Evolutionary conservation across 176 grass and related monocot genomes (phyloP).

Genomic region (Lolium rigidum): DNA sequence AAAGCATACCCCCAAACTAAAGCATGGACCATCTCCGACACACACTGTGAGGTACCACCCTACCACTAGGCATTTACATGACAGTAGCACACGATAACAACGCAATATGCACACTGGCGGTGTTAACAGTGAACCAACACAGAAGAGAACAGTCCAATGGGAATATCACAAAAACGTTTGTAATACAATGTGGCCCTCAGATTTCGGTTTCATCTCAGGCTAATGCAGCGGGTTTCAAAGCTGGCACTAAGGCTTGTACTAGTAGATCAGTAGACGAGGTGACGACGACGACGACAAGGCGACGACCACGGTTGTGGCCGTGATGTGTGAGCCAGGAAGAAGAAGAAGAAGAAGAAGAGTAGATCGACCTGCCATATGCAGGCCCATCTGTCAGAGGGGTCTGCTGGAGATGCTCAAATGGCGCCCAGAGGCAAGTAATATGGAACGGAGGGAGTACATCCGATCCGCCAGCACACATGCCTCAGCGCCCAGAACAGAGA

Average conservation of each 20-base stretch:
- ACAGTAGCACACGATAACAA: neutral
- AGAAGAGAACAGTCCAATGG: neutral
- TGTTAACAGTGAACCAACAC: too few relatives aligned
- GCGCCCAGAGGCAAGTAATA: too few relatives aligned
- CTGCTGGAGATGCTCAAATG: neutral
- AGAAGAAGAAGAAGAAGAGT: neutral
- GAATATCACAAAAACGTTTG: neutral
- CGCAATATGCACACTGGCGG: neutral
- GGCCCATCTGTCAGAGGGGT: neutral
- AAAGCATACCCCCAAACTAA: too few relatives aligned
- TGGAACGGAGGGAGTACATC: neutral
- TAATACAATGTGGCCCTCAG: slow-evolving; percentile 34
- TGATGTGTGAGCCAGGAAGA: neutral
- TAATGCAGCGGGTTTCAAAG: slow-evolving; percentile 25
- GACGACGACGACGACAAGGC: neutral
- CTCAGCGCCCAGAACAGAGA: slow-evolving; percentile 37
- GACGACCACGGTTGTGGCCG: neutral
- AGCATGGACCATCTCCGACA: neutral
- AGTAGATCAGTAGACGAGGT: neutral
- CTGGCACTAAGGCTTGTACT: slow-evolving; percentile 28
- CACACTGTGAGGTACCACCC: neutral
- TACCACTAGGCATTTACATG: neutral
- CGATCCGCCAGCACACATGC: neutral
- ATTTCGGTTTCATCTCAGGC: slow-evolving; percentile 28
- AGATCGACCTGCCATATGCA: neutral